Evolutionary conservation across 73 alveolate genomes (phyloP).

Genomic region (Symbiodinium pilosum): DNA sequence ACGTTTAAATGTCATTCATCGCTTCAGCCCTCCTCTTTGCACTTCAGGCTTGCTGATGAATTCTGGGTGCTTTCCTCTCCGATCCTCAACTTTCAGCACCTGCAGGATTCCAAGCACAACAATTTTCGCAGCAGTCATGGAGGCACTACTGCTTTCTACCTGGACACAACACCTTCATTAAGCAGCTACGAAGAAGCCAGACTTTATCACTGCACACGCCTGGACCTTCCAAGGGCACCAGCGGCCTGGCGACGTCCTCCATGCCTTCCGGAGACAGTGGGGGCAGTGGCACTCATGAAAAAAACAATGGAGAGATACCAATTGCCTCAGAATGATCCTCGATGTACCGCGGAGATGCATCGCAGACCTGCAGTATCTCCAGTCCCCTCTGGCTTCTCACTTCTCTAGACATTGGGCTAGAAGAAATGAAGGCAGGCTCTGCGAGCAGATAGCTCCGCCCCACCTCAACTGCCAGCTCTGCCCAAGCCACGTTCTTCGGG

Average conservation of each 20-base stretch:
- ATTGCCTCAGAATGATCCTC: neutral
- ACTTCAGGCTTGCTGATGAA: conserved; percentile 3
- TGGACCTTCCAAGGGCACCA: conserved; percentile 20
- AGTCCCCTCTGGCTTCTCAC: neutral
- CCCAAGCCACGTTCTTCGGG: conserved; percentile 3
- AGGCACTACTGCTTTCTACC: too few relatives aligned
- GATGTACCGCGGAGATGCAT: neutral
- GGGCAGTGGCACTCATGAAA: too few relatives aligned
- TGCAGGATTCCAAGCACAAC: neutral
- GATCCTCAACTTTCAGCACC: conserved; percentile 15
- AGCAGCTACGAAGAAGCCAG: too few relatives aligned
- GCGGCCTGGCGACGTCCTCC: conserved; percentile 11
- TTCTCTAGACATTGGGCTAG: too few relatives aligned
- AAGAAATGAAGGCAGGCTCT: too few relatives aligned
- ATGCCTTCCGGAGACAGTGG: neutral
- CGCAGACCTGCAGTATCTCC: conserved; percentile 6
- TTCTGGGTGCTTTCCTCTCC: conserved; percentile 21
- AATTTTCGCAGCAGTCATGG: too few relatives aligned
- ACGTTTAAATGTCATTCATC: neutral
- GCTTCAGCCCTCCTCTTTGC: neutral
- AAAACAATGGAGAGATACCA: neutral
- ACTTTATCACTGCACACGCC: neutral
- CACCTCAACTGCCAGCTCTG: conserved; percentile 4
- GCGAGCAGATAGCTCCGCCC: neutral
- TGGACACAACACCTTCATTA: too few relatives aligned